phyloP scores from a whole-genome alignment of 2,329 filamentous ascomycete species.

The Trichophyton simii region DNA sequence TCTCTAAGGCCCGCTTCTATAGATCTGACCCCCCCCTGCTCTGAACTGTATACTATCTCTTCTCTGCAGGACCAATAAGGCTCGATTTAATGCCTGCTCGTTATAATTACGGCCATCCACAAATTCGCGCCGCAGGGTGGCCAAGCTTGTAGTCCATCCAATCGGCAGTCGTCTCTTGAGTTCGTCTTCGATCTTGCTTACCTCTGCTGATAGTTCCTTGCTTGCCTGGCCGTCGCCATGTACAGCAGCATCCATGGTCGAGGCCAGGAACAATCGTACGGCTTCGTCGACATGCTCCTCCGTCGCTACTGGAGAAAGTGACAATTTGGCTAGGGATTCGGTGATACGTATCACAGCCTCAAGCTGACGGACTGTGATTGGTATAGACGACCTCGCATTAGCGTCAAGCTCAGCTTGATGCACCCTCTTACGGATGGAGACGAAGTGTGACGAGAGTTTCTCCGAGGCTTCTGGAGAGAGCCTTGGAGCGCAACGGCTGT shows the following conservation, averaged over 20 bases:
- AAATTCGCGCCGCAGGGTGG: slow-evolving; percentile 77
- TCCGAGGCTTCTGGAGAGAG: slow-evolving; percentile 84
- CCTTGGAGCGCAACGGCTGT: slow-evolving; percentile 76
- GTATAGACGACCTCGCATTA: slow-evolving; percentile 82
- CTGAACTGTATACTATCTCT: slow-evolving; percentile 56
- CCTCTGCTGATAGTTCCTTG: slow-evolving; percentile 84
- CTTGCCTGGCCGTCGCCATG: slow-evolving; percentile 74
- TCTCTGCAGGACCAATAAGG: slow-evolving; percentile 72
- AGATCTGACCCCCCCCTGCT: slow-evolving; percentile 38
- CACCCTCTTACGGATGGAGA: slow-evolving; percentile 87
- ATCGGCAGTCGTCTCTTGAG: slow-evolving; percentile 77
- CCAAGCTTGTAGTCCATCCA: slow-evolving; percentile 86
- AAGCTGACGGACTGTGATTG: slow-evolving; percentile 92
- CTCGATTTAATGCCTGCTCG: slow-evolving; percentile 72
- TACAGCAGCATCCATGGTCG: slow-evolving; percentile 94
- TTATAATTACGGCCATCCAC: slow-evolving; percentile 83
- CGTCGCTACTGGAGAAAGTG: slow-evolving; percentile 71
- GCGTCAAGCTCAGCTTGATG: slow-evolving; percentile 82
- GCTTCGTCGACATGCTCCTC: slow-evolving; percentile 94
- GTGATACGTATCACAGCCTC: slow-evolving; percentile 97
- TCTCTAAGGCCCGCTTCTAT: slow-evolving; percentile 28
- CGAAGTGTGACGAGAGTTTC: slow-evolving; percentile 93
- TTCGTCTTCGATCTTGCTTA: slow-evolving; percentile 75
- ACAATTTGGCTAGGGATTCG: slow-evolving; percentile 85
- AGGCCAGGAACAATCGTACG: slow-evolving; percentile 88